These are phyloP conservation scores for Dysphania ambrosioides DNA, from an alignment of 148 eudicot genomes.

Conservation along the genomic window DNA sequence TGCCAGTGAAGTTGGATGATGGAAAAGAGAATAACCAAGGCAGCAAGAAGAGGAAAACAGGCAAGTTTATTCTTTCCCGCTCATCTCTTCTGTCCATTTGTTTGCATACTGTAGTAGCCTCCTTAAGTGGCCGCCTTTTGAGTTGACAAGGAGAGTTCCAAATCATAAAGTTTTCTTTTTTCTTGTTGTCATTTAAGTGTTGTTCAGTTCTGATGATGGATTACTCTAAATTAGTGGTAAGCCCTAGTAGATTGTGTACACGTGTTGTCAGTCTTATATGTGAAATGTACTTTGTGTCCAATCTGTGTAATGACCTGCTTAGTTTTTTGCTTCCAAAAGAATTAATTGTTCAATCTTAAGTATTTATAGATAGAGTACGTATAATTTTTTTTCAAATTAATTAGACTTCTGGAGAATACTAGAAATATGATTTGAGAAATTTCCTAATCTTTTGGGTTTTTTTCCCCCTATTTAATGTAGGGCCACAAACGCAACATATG, in stretches of 20 bases:
- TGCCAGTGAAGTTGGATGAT: constrained; percentile 26
- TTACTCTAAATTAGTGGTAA: neutral
- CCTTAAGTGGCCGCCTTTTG: constrained; percentile 1
- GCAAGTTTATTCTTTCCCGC: constrained; percentile 31
- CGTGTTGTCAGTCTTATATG: too few relatives aligned
- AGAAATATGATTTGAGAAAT: neutral
- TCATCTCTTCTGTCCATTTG: neutral
- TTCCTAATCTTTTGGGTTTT: neutral
- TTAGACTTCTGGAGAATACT: neutral
- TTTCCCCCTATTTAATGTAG: neutral
- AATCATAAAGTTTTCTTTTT: neutral
- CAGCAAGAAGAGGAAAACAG: constrained; percentile 74
- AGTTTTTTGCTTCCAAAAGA: too few relatives aligned
- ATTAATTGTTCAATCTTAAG: too few relatives aligned
- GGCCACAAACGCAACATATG: neutral
- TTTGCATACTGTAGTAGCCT: constrained; percentile 2
- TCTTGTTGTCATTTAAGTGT: neutral
- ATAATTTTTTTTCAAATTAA: neutral
- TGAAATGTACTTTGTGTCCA: too few relatives aligned
- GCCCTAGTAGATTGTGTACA: neutral
- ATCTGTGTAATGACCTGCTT: too few relatives aligned
- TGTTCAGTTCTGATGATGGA: neutral
- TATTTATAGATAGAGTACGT: too few relatives aligned
- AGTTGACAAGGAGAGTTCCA: constrained; percentile 2
- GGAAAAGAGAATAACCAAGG: constrained; percentile 38